Evolutionary conservation across 2,329 filamentous ascomycete genomes (phyloP).

Genomic region (Calonectria pseudoreteaudii): DNA sequence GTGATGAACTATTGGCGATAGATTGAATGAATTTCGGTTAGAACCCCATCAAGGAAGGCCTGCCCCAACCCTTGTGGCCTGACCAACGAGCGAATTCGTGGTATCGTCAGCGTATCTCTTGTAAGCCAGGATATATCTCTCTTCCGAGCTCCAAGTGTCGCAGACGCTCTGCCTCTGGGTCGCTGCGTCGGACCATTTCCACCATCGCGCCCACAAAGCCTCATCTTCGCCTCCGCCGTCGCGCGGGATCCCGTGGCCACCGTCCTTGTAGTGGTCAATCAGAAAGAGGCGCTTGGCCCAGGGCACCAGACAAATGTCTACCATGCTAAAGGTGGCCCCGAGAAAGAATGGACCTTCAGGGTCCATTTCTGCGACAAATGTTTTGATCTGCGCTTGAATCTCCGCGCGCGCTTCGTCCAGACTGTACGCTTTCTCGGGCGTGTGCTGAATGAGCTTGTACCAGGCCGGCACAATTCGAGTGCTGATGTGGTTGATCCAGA

Average conservation of each 20-base stretch:
- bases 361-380: conserved; percentile 73
- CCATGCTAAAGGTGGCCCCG: conserved; percentile 71
- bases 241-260: conserved; percentile 60
- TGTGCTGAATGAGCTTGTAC: conserved; percentile 72
- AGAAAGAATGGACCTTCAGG: conserved; percentile 71
- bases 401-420: conserved; percentile 67
- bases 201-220: conserved; percentile 72
- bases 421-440: conserved; percentile 58
- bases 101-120: conserved; percentile 74
- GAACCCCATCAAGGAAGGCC: conserved; percentile 62
- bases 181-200: conserved; percentile 72
- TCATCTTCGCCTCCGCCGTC: conserved; percentile 69
- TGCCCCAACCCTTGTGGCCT: conserved; percentile 72
- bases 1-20: neutral
- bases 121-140: conserved; percentile 77
- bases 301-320: conserved; percentile 78
- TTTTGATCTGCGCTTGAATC: conserved; percentile 69
- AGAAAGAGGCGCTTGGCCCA: conserved; percentile 80
- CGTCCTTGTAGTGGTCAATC: conserved; percentile 79
- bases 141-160: conserved; percentile 75
- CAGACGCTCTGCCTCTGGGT: conserved; percentile 70
- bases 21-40: no score
- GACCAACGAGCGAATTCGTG: conserved; percentile 70
- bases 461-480: conserved; percentile 76
- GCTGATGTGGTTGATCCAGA: conserved; percentile 81